Base-by-base conservation (phyloP, 73 alveolate genomes). In the Paramecium caudatum region DNA sequence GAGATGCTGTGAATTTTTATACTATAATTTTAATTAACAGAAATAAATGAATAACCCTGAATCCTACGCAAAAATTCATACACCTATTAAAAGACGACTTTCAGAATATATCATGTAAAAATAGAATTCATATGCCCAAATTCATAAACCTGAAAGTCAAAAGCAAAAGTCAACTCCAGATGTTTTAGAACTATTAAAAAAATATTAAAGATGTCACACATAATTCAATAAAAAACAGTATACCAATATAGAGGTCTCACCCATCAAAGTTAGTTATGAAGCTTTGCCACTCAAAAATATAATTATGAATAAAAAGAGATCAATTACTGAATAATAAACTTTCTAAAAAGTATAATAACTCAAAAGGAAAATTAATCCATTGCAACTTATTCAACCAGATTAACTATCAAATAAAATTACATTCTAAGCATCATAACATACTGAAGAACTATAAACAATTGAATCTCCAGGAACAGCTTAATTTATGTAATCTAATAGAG, bases 131-230 rank as follows among this genome's bases (percentile, higher is more conserved):
- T 55, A 55, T 55, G 80, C 80, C 23, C 30, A 55, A 55, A 55
- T 55, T 27, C 80, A 55, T 10, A 55, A 55, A 55, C 80, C 80
- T 23, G 80, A 55, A 55, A 55, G 80, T 27, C 45, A 55, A 55
- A 55, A 55, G 30, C 45, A 55, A 55, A 55, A 55, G 30, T 55
- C 80, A 55, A 55, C 41, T 21, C 80, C 80, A 0, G 80, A 55
- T 55, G 30, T 55, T 23, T 55, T 55, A 55, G 23, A 55, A 10
- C n/a, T 55, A 55, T 43, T 55, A 3, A 55, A 55, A 43, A 55
- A 55, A 55, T 23, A 55, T 55, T 55, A 16, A 8, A 55, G 30
- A 21, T 55, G 80, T 23, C 80, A 55, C 30, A 55, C 80, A 55
- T 55, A 55, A 55, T 27, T 27, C 23, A 55, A 55, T 43, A 55